Percentiles rank a stretch among this genome's conserved stretches.
These are phyloP conservation scores for Cystobasidium slooffiae DNA, from an alignment of 1,284 basidiomycete genomes.

Conservation along the genomic window DNA sequence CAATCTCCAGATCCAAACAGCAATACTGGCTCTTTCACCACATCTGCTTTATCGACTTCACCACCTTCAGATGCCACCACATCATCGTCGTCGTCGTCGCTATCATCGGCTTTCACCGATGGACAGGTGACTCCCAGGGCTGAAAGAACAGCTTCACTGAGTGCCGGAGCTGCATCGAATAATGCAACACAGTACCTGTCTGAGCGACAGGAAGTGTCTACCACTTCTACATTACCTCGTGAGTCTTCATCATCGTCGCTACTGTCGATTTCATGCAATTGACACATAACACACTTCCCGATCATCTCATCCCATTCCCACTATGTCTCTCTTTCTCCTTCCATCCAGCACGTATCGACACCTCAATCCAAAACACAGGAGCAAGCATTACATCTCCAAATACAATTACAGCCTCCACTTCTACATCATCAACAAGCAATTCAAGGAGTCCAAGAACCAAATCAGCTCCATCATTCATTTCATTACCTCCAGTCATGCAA, in stretches of 20 bases:
- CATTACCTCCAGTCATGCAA: conserved; percentile 8
- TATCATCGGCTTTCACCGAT: background rate
- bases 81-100: background rate
- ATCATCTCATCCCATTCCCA: no score
- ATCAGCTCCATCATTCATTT: conserved; percentile 25
- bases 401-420: background rate
- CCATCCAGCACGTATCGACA: no score
- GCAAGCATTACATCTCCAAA: no score
- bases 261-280: no score
- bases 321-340: no score
- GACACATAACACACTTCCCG: no score
- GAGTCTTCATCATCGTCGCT: background rate
- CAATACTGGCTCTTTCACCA: background rate
- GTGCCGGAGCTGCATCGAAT: background rate
- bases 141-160: background rate
- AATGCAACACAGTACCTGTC: background rate
- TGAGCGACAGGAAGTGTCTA: conserved; percentile 1
- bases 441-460: conserved; percentile 3
- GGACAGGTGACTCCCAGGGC: conserved; percentile 8
- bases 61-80: background rate
- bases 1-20: background rate
- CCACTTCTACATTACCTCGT: background rate
- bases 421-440: background rate
- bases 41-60: background rate
- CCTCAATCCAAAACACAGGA: no score